Percentiles rank a stretch among this genome's conserved stretches.
Conservation (phyloP, 2,329 filamentous ascomycete species). For the Trichoderma asperellum region DNA sequence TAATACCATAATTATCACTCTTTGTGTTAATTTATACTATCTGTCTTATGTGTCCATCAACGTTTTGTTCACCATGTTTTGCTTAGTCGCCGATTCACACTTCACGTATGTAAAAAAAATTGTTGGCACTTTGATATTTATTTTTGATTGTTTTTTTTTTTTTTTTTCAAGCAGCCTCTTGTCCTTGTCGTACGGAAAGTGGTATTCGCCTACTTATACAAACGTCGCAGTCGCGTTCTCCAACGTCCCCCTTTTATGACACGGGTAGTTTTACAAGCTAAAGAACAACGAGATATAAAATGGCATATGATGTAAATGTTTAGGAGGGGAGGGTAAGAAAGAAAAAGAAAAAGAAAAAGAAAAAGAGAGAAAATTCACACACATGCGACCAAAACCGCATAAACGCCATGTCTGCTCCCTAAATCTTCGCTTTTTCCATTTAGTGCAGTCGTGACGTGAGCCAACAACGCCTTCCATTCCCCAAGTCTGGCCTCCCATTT, state of each 20-base stretch:
- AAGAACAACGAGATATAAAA: not conserved
- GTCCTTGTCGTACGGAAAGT: not conserved
- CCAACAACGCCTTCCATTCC: conserved; percentile 17
- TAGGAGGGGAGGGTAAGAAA: not conserved
- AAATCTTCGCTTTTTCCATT: conserved; percentile 5
- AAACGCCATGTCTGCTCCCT: conserved; percentile 19
- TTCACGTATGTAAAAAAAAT: not conserved
- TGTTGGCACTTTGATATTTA: not conserved
- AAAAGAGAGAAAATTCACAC: not conserved
- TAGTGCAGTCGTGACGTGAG: conserved; percentile 17
- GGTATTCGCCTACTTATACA: conserved; percentile 25
- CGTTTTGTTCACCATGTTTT: not conserved
- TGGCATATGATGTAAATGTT: conserved; percentile 5
- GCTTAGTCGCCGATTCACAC: not conserved
- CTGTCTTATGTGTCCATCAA: not conserved
- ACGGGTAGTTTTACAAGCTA: conserved; percentile 10
- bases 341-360: too few species aligned
- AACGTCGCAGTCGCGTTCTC: not conserved
- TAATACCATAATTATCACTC: not conserved
- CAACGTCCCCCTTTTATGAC: not conserved
- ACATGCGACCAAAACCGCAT: conserved; percentile 6
- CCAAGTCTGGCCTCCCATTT: not conserved
- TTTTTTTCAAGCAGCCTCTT: not conserved
- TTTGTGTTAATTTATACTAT: not conserved
- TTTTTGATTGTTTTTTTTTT: not conserved